These are phyloP conservation scores for Parastagonospora avenae DNA, from an alignment of 2,329 filamentous ascomycete species.

Conservation along the genomic window DNA sequence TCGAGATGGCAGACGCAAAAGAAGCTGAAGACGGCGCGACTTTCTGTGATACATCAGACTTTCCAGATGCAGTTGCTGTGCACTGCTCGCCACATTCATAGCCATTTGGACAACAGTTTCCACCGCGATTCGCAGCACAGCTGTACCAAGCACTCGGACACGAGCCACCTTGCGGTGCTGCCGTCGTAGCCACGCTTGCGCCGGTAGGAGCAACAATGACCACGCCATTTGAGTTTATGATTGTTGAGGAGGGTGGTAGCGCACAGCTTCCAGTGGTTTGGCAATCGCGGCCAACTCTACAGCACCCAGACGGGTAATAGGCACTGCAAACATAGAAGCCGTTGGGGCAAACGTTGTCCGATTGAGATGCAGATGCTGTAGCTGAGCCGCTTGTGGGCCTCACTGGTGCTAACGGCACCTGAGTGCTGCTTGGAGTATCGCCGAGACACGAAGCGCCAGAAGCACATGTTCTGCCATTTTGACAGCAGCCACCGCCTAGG, in stretches of 20 bases:
- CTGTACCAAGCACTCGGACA: conserved; percentile 83
- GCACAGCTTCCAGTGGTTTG: conserved; percentile 76
- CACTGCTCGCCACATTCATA: conserved; percentile 44
- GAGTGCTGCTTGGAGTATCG: conserved; percentile 37
- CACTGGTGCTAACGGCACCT: conserved; percentile 48
- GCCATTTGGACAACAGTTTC: conserved; percentile 81
- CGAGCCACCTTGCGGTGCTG: conserved; percentile 46
- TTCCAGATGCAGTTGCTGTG: conserved; percentile 39
- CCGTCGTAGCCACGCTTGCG: conserved; percentile 44
- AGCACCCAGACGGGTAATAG: conserved; percentile 81
- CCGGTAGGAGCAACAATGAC: conserved; percentile 72
- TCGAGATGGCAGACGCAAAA: conserved; percentile 28
- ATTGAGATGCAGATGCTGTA: conserved; percentile 71
- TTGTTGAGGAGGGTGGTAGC: conserved; percentile 56
- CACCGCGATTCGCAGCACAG: conserved; percentile 68
- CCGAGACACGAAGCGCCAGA: conserved; percentile 47
- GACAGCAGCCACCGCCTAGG: conserved; percentile 57
- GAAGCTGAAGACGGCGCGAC: conserved; percentile 46
- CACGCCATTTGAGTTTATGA: conserved; percentile 66
- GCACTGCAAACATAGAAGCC: conserved; percentile 93
- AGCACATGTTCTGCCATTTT: conserved; percentile 52
- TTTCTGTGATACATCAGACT: conserved; percentile 40
- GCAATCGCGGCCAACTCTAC: conserved; percentile 85
- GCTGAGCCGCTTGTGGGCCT: conserved; percentile 51
- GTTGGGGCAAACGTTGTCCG: conserved; percentile 69